Base-by-base conservation (phyloP, 2,329 filamentous ascomycete species). In the Fusarium tjaetaba region DNA sequence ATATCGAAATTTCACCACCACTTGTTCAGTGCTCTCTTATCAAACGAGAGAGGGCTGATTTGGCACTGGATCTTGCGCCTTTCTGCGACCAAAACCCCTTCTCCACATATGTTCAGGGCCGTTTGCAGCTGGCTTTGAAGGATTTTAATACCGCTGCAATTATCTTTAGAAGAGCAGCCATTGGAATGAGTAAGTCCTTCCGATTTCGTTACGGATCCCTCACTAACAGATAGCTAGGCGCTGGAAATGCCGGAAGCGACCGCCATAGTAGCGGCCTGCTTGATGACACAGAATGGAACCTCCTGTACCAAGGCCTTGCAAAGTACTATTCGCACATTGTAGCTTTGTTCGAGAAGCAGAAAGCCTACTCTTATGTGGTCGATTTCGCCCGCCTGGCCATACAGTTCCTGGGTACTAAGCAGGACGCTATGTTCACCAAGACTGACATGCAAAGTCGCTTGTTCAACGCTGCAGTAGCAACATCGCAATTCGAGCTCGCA, bases 291-390 rank as follows among this genome's bases (percentile, higher is more conserved):
- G 94, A 97, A 74, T 92, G 91, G 86, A 88, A 87, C 39, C 82
- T 90, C 11, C 81, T 92, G 30, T 89, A 95, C 79, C 89, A 90
- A 63, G 96, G 96, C 4, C 87, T 95, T 45, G 89, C 94, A 10
- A 91, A 89, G 71, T 99, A 98, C 83, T 97, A 97, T 81, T 90
- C 92, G 46, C 96, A 99, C 80, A 89, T 98, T 57, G 89, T 95
- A 18, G 88, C 90, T 26, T 87, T 99, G 3, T 98, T 93, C 79
- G 95, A 98, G 80, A 89, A 89, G 75, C 88, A 90, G 48, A 93
- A 92, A 75, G 91, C 92, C 1, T 94, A 93, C 81, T 93, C 93
- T 4, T 93, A 93, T 77, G 94, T 97, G 45, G 89, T 94, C 11
- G 94, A 97, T 74, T 98, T 97, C 84, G 91, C 94, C 43, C 89